Base-by-base conservation (phyloP, 192 early-diverging fungal species). In the Backusella mclennaniae region DNA sequence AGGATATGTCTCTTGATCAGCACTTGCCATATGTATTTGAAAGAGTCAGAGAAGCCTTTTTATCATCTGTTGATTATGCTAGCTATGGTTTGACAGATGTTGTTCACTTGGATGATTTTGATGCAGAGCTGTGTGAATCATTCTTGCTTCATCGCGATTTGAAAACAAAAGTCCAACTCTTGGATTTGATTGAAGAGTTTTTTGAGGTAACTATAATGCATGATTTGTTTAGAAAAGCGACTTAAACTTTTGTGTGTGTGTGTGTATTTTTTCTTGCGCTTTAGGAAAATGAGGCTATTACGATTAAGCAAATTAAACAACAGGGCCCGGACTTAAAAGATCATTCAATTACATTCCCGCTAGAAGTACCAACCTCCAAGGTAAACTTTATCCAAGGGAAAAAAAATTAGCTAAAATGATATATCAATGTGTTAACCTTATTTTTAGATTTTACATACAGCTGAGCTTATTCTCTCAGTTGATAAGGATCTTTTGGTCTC, bases 11-110 rank as follows among this genome's bases (percentile, higher is more conserved):
- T 42, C 73, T 89, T 31, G 83, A 80, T 7, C 88, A 89, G 66
- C 88, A 89, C 44, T 75, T 75, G 8, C 38, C 76, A 3, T 88
- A 85, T 67, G 73, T 88, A 15, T 79, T 85, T 59, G 75, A 75
- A 21, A 84, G 84, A 42, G 75, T 89, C 31, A 83, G 82, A 59
- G 84, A 83, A 46, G 82, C 82, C n/a, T 82, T 90, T 35, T 41
- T 89, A 38, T 76, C 77, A 17, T 77, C 80, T 39, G 81, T 92
- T 33, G 92, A 93, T 75, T 88, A 85, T 70, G 76, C 82, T 67
- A 77, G 79, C 7, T 93, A 93, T 77, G 92, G 89, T 12, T 78
- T 91, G 66, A 80, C 84, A 0, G 87, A 92, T 69, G 80, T 80
- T 6, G 76, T 89, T 11, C 80, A 89, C 74, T 39, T 94, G 35